Evolutionary conservation across 2,329 filamentous ascomycete genomes (phyloP), one percentile per base, ranked within the genome.

Genomic region (Sporothrix variecibatus): DNA sequence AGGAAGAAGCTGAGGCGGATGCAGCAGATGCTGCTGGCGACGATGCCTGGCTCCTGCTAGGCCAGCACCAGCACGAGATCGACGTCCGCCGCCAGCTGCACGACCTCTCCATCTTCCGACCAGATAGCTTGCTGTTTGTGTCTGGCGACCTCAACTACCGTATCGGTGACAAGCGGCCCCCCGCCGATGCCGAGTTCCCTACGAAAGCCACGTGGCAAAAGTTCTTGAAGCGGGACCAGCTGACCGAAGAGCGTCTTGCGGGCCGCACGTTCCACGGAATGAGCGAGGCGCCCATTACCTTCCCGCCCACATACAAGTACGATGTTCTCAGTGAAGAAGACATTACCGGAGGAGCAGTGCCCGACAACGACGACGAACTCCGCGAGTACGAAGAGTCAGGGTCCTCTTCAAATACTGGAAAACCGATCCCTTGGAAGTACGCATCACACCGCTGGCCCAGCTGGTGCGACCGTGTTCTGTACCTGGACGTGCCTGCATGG

Each of bases 241-340:
- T 98, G 28, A 91, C 85, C 1, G 86, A 88, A 67, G 94, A 98
- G 82, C 89, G 89, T 71, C 82, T 82, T 4, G 90, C 90, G 0
- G 90, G 91, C 0, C 87, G 90, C 20, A 94, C 93, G 1, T 84
- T 97, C 31, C 94, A 98, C 76, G 91, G 93, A 4, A 85, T 99
- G 46, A 84, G 85, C 11, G 96, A 99, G 83, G 88, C 91, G 0
- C 84, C 87, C 0, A 90, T 98, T 74, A 82, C 82, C 3, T 99
- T 98, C 79, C 92, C 94, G 0, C 96, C 96, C 0, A 98, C 96
- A 0, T 99, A 99, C 86, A 99, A 99, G 82, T 97, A 96, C 81
- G 86, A 87, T 46, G 81, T 87, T 0, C 78, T 86, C 74, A 53
- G 38, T 15, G 74, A 34, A 1, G 71, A 49, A 5, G 72, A 68